Base-by-base conservation (phyloP, 148 eudicot species). In the Camellia granthamiana region DNA sequence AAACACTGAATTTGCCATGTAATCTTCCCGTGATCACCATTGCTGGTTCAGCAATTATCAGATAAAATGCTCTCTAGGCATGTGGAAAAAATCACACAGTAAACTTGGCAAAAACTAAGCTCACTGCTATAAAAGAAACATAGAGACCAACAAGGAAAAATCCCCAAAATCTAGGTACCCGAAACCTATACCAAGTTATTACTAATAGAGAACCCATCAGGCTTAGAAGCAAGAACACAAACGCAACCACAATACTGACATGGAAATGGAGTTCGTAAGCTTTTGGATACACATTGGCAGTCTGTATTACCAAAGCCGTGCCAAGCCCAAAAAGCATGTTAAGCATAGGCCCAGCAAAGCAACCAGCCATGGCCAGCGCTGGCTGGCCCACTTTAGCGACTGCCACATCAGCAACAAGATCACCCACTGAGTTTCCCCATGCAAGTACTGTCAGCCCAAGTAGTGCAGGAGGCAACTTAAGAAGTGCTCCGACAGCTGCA, bases 311-410 rank as follows among this genome's bases (percentile, higher is more conserved):
- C 77, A 96, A 85, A 83, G 93, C 98, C 5, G 90, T 92, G 41
- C 98, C 99, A 12, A 96, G 95, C 76, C 99, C 99, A 71, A 92
- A 86, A 30, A 96, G 84, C 99, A 96, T 96, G 81, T 96, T 96
- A 78, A 93, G 93, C 99, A 96, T 96, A 41, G 99, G 99, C 10
- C 99, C 90, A 0, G 99, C 99, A 85, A 93, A 96, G 89, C 99
- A 96, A 2, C 99, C 99, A 0, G 99, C 99, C 98, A 96, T 96
- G 63, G 98, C 99, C 84, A 93, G 86, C n/a, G 98, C 97, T 0
- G 99, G 99, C 88, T 93, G 99, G 52, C 98, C 99, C 4, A 98
- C 97, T 83, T 88, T 93, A 16, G 99, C 99, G 3, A 96, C 91
- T 12, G 98, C 99, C 71, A 96, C 99, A 47, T 96, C 99, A 79